Conservation (phyloP, 2,329 filamentous ascomycete species). For the Trichoderma sp. region DNA sequence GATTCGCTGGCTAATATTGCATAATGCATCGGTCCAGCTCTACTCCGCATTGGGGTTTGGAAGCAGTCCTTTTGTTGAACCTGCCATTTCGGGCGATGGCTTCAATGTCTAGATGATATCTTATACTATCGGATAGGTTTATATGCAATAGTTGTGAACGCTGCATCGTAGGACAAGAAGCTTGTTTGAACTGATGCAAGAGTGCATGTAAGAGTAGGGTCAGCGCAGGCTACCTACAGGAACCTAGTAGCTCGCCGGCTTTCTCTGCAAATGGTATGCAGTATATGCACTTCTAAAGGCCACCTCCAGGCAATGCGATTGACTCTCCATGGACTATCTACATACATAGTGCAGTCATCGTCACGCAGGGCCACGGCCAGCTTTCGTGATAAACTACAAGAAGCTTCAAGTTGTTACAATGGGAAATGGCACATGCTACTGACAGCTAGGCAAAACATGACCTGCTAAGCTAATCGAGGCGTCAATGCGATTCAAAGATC, state of each 20-base stretch:
- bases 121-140: neutral
- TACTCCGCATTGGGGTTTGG: neutral
- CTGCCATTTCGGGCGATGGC: neutral
- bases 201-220: neutral
- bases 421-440: neutral
- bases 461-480: neutral
- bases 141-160: neutral
- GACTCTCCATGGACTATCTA: neutral
- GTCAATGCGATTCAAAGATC: neutral
- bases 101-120: neutral
- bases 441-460: neutral
- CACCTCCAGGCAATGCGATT: neutral
- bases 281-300: neutral
- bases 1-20: slow-evolving; percentile 10
- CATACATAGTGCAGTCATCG: neutral
- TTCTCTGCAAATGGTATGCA: neutral
- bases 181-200: neutral
- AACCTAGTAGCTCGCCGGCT: neutral
- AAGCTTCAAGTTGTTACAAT: neutral
- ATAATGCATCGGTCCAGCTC: neutral
- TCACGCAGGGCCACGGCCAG: neutral
- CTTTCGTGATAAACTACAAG: neutral
- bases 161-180: neutral
- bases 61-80: slow-evolving; percentile 1
- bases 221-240: neutral